These are phyloP conservation scores for Fusarium sororula DNA, from an alignment of 2,329 filamentous ascomycete species.

Conservation along the genomic window DNA sequence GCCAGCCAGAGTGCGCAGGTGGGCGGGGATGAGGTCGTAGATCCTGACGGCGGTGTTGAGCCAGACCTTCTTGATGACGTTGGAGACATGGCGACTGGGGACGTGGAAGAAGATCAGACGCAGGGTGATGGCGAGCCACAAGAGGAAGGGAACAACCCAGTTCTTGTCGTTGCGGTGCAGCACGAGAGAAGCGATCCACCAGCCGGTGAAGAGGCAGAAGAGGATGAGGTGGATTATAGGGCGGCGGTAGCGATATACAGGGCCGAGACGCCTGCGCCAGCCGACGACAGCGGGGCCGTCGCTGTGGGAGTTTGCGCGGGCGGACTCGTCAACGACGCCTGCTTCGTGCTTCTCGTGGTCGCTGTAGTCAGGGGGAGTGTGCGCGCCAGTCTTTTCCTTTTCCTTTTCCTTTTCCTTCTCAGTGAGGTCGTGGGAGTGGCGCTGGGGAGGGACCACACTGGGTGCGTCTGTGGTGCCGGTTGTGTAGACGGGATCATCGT, in stretches of 20 bases:
- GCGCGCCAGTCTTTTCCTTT: slow-evolving; percentile 34
- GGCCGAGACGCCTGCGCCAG: slow-evolving; percentile 39
- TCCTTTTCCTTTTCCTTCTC: slow-evolving; percentile 10
- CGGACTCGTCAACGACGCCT: slow-evolving; percentile 44
- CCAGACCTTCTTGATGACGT: slow-evolving; percentile 75
- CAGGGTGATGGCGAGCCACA: slow-evolving; percentile 79
- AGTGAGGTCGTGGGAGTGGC: background rate
- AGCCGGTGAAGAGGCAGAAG: slow-evolving; percentile 60
- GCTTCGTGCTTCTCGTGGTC: slow-evolving; percentile 52
- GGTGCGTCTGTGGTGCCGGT: slow-evolving; percentile 52
- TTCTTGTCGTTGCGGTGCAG: slow-evolving; percentile 77
- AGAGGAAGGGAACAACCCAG: slow-evolving; percentile 85
- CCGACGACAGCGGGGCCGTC: background rate
- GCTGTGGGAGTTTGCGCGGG: slow-evolving; percentile 34
- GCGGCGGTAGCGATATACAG: slow-evolving; percentile 56
- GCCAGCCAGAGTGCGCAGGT: slow-evolving; percentile 69
- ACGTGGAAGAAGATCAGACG: slow-evolving; percentile 80
- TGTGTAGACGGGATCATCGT: slow-evolving; percentile 58
- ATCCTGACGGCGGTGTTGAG: slow-evolving; percentile 67
- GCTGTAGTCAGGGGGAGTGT: slow-evolving; percentile 50
- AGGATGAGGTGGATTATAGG: slow-evolving; percentile 58
- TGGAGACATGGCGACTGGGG: slow-evolving; percentile 71
- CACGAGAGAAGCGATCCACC: slow-evolving; percentile 81
- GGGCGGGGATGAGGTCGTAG: slow-evolving; percentile 71
- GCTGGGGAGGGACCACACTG: slow-evolving; percentile 46